These are phyloP conservation scores for Ophiostoma triangulosporum DNA, from an alignment of 2,329 filamentous ascomycete genomes.

Conservation along the genomic window DNA sequence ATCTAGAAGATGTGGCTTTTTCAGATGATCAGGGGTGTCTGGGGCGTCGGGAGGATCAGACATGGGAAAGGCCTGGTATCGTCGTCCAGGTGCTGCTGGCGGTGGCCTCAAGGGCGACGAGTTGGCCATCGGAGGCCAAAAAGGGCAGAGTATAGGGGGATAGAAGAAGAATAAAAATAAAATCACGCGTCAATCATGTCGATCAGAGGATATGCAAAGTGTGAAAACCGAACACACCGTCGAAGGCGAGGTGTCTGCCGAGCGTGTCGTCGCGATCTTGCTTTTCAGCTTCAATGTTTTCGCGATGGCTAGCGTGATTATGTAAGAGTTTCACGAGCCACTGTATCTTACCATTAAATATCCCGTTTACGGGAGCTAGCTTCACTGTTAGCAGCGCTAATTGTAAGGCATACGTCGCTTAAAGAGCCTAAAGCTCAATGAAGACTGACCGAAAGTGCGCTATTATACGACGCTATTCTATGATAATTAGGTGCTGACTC, in stretches of 20 bases:
- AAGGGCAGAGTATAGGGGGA: neutral
- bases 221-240: too few relatives aligned
- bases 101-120: slow-evolving; percentile 17
- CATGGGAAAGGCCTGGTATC: slow-evolving; percentile 5
- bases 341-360: too few relatives aligned
- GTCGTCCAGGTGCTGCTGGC: neutral
- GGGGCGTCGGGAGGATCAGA: slow-evolving; percentile 6
- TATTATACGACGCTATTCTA: too few relatives aligned
- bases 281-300: neutral
- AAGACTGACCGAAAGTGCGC: too few relatives aligned
- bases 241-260: neutral
- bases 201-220: neutral
- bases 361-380: too few relatives aligned
- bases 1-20: neutral
- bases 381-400: too few relatives aligned
- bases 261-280: neutral
- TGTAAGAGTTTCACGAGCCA: neutral
- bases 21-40: neutral
- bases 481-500: neutral
- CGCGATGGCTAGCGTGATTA: neutral
- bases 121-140: slow-evolving; percentile 16
- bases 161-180: neutral
- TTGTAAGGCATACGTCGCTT: too few relatives aligned
- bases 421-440: too few relatives aligned
- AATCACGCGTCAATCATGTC: neutral